These are phyloP conservation scores for Starmerella khaoyaiensis DNA, from an alignment of 805 yeast species.

Conservation along the genomic window DNA sequence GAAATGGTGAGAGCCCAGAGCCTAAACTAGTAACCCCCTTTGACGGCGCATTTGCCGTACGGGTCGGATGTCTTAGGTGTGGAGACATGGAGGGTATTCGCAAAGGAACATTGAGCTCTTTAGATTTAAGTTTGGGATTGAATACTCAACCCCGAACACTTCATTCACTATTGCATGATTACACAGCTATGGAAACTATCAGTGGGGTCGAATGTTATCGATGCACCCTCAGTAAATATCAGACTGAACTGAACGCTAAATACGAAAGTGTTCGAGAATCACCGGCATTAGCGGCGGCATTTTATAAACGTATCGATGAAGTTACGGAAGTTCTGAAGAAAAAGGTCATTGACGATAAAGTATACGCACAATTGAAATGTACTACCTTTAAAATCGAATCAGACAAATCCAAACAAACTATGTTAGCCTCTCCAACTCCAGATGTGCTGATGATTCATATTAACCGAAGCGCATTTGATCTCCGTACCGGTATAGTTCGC, in stretches of 20 bases:
- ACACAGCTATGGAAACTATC: conserved; percentile 58
- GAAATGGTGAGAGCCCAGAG: background rate
- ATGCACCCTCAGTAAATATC: conserved; percentile 49
- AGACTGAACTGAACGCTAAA: conserved; percentile 22
- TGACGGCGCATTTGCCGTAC: conserved; percentile 76
- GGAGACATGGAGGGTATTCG: conserved; percentile 92
- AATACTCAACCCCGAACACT: conserved; percentile 10
- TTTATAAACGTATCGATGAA: conserved; percentile 36
- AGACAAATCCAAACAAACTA: conserved; percentile 71
- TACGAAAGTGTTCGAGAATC: conserved; percentile 3
- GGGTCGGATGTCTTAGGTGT: conserved; percentile 82
- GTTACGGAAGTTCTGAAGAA: conserved; percentile 44
- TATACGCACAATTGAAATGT: conserved; percentile 58
- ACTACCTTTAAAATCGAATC: conserved; percentile 62
- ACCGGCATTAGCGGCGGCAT: conserved; percentile 20
- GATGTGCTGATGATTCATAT: conserved; percentile 60
- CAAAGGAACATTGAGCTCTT: conserved; percentile 48
- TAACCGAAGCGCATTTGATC: conserved; percentile 87
- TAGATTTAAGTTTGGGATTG: conserved; percentile 25
- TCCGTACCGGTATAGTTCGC: conserved; percentile 64
- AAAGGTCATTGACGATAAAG: conserved; percentile 67
- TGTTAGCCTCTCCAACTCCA: conserved; percentile 66
- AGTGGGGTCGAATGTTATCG: conserved; percentile 92
- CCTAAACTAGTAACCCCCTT: conserved; percentile 54
- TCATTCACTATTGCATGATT: conserved; percentile 23